A percentile compares a stretch with the other conserved stretches of the same genome.
Conservation (phyloP, 2,329 filamentous ascomycete genomes). For the Verticillium longisporum region DNA sequence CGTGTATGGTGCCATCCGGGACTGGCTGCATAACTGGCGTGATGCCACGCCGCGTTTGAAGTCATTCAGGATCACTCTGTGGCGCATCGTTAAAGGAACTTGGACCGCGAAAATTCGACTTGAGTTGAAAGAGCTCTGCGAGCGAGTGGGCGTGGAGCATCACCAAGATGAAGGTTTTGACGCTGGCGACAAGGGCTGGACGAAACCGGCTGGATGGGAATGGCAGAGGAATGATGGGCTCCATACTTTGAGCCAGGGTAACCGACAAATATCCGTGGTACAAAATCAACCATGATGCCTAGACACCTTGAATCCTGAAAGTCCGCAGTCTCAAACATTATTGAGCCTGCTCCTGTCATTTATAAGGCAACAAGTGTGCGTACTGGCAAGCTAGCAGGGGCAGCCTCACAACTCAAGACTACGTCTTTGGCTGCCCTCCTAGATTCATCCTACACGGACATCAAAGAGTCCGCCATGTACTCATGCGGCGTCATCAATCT, state of each 20-base stretch:
- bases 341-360: no score
- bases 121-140: background rate
- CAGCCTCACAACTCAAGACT: no score
- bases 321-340: no score
- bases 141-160: background rate
- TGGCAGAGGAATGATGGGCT: background rate
- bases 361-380: background rate
- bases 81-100: background rate
- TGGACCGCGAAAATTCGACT: background rate
- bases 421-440: no score
- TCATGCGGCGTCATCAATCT: no score
- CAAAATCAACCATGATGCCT: no score
- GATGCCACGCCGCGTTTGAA: background rate
- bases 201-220: background rate
- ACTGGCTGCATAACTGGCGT: background rate
- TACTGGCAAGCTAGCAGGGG: background rate
- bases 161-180: background rate
- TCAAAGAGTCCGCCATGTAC: no score
- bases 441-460: no score
- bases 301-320: no score
- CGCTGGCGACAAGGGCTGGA: background rate
- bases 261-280: no score
- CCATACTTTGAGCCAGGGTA: no score
- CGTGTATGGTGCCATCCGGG: background rate
- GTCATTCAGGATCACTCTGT: background rate